phyloP scores from a whole-genome alignment of 2,329 filamentous ascomycete genomes.

The Microdochium trichocladiopsis region DNA sequence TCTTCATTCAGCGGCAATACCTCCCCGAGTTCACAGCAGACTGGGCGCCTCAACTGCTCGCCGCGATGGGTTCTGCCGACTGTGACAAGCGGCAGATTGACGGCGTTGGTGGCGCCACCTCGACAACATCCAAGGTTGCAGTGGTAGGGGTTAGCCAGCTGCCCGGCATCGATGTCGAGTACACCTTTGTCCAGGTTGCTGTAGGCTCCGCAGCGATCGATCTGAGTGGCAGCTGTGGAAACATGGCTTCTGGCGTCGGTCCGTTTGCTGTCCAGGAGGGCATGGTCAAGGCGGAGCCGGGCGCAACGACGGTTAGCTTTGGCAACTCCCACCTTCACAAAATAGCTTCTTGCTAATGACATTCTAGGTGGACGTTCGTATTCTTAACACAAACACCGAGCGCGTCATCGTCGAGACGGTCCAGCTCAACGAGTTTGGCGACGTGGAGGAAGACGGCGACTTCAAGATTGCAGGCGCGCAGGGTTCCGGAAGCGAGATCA shows the following conservation, averaged over 20 bases:
- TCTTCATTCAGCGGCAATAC: conserved; percentile 48
- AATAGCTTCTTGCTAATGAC: too few species aligned
- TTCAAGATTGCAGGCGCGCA: conserved; percentile 54
- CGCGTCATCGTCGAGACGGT: conserved; percentile 50
- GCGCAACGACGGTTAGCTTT: not conserved
- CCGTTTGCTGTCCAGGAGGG: conserved; percentile 51
- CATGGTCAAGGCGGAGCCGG: conserved; percentile 18
- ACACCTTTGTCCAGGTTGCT: conserved; percentile 55
- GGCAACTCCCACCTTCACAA: too few species aligned
- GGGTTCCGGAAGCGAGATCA: conserved; percentile 44
- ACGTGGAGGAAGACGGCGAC: conserved; percentile 37
- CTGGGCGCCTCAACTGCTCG: conserved; percentile 47
- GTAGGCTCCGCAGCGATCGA: conserved; percentile 48
- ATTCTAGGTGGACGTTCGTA: conserved; percentile 23
- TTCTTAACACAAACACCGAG: conserved; percentile 57
- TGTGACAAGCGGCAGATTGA: conserved; percentile 51
- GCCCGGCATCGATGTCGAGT: conserved; percentile 48
- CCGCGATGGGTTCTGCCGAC: conserved; percentile 46
- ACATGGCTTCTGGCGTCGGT: conserved; percentile 53
- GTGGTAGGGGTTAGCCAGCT: conserved; percentile 35
- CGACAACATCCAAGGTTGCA: conserved; percentile 55
- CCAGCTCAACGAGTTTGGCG: conserved; percentile 35
- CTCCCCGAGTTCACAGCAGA: conserved; percentile 36
- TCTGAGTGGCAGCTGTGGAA: conserved; percentile 55
- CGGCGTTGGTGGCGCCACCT: conserved; percentile 54